These are phyloP conservation scores for Erodium moschatum DNA, from an alignment of 441 rosid genomes.

Conservation along the genomic window DNA sequence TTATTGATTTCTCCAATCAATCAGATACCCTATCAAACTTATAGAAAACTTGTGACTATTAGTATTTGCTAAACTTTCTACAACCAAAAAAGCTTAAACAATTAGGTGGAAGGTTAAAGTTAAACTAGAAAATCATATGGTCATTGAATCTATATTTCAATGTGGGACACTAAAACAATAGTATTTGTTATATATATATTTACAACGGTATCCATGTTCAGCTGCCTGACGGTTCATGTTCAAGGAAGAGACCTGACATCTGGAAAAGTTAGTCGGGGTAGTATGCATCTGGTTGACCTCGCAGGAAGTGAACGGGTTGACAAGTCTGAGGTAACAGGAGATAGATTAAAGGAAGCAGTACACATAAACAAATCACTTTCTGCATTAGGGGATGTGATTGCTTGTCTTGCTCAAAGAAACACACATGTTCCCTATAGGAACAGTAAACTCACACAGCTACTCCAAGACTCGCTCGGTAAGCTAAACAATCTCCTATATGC, in stretches of 20 bases:
- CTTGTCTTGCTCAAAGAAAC: slow-evolving; percentile 76
- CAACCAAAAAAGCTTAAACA: too few species aligned
- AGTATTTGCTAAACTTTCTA: background rate
- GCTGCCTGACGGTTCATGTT: slow-evolving; percentile 9
- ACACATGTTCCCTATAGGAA: slow-evolving; percentile 86
- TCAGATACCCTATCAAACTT: background rate
- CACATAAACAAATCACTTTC: slow-evolving; percentile 93
- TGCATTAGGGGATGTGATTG: slow-evolving; percentile 90
- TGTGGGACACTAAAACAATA: too few species aligned
- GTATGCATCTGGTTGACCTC: slow-evolving; percentile 83
- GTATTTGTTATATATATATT: slow-evolving; percentile 11
- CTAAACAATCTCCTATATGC: slow-evolving; percentile 4
- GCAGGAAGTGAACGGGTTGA: slow-evolving; percentile 94
- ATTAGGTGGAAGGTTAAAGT: slow-evolving; percentile 5
- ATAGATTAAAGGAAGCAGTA: slow-evolving; percentile 85
- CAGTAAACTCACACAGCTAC: slow-evolving; percentile 96
- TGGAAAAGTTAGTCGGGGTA: slow-evolving; percentile 57
- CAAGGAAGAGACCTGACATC: slow-evolving; percentile 60
- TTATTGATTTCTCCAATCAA: background rate
- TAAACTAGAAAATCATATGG: background rate
- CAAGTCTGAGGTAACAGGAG: slow-evolving; percentile 76
- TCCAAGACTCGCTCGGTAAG: slow-evolving; percentile 85
- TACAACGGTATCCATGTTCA: background rate
- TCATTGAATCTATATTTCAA: slow-evolving; percentile 7
- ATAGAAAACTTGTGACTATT: background rate